These are phyloP conservation scores for Suillus subluteus DNA, from an alignment of 768 basidiomycete genomes.

Conservation along the genomic window DNA sequence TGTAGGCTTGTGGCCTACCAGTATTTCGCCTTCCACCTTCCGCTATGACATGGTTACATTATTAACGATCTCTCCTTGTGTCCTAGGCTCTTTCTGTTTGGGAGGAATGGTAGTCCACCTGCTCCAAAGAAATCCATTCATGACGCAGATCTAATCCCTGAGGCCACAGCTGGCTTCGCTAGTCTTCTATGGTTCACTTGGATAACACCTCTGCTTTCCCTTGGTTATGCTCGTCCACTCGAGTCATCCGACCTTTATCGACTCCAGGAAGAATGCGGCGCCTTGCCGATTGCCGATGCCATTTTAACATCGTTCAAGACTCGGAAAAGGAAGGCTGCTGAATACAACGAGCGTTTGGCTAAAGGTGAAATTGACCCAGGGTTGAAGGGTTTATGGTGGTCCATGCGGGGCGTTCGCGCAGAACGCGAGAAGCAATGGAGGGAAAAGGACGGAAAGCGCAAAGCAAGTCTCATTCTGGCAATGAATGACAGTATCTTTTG, in stretches of 20 bases:
- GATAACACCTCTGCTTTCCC: slow-evolving; percentile 69
- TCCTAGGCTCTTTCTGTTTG: slow-evolving; percentile 9
- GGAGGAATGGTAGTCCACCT: slow-evolving; percentile 28
- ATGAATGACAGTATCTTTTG: slow-evolving; percentile 79
- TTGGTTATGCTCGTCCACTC: slow-evolving; percentile 82
- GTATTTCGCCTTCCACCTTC: not conserved
- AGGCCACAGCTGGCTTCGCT: slow-evolving; percentile 63
- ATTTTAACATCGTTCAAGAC: slow-evolving; percentile 69
- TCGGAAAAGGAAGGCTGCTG: slow-evolving; percentile 56
- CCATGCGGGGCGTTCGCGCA: slow-evolving; percentile 48
- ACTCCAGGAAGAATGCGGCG: slow-evolving; percentile 63
- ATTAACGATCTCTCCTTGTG: not conserved
- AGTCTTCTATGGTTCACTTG: slow-evolving; percentile 70
- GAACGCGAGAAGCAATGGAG: slow-evolving; percentile 68
- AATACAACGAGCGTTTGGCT: slow-evolving; percentile 72
- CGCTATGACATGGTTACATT: not conserved
- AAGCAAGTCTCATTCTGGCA: slow-evolving; percentile 65
- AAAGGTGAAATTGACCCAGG: slow-evolving; percentile 66
- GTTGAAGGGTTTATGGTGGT: slow-evolving; percentile 60
- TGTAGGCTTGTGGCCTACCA: not conserved
- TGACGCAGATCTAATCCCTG: slow-evolving; percentile 65
- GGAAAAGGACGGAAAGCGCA: slow-evolving; percentile 61
- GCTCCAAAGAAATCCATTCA: slow-evolving; percentile 57
- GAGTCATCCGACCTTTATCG: slow-evolving; percentile 83
- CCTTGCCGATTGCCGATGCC: slow-evolving; percentile 60